Conservation (phyloP, 441 rosid genomes). For the Euphorbia schlechtendalii region DNA sequence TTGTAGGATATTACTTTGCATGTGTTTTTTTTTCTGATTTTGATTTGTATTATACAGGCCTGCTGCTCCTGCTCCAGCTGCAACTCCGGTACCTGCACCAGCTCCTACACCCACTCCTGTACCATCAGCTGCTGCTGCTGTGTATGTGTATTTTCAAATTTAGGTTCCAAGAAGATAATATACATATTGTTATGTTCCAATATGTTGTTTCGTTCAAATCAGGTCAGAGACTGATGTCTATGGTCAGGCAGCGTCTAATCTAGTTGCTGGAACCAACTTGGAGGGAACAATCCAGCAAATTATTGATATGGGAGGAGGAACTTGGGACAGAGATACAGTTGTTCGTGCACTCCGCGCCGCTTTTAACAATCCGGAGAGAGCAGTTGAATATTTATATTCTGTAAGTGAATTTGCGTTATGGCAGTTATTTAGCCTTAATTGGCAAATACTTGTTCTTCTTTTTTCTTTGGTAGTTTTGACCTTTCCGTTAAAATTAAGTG, state of each 20-base stretch:
- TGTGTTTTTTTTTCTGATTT: background rate
- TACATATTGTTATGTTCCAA: background rate
- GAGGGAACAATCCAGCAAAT: constrained; percentile 82
- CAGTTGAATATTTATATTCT: constrained; percentile 88
- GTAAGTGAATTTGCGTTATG: constrained; percentile 30
- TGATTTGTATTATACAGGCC: constrained; percentile 23
- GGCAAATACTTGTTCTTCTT: background rate
- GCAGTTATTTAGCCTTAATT: background rate
- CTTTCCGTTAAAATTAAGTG: background rate
- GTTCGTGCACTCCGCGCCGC: constrained; percentile 91
- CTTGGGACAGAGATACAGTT: constrained; percentile 83
- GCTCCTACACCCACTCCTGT: constrained; percentile 24
- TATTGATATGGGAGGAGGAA: constrained; percentile 94
- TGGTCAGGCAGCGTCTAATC: constrained; percentile 83
- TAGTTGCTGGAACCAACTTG: constrained; percentile 76
- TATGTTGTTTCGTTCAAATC: constrained; percentile 13
- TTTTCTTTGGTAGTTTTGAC: background rate
- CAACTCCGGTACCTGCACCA: constrained; percentile 16
- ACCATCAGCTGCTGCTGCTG: constrained; percentile 23
- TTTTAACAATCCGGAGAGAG: constrained; percentile 88
- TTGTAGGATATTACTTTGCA: background rate
- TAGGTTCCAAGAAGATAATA: background rate
- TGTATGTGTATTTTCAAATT: constrained; percentile 20
- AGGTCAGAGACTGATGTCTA: constrained; percentile 56
- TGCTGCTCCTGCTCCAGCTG: constrained; percentile 23